phyloP scores from a whole-genome alignment of 2,329 filamentous ascomycete genomes.

The Botrytis squamosa region DNA sequence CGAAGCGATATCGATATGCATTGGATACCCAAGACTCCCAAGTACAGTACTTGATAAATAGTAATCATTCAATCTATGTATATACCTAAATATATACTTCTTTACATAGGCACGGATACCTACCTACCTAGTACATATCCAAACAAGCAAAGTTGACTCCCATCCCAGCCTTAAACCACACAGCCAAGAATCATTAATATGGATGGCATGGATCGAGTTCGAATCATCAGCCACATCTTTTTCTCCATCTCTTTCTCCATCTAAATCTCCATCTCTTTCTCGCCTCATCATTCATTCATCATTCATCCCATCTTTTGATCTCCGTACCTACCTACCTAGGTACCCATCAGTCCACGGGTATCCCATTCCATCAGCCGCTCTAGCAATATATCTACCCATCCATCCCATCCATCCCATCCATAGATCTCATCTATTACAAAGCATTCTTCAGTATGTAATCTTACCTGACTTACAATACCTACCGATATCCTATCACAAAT shows the following conservation, averaged over 20 bases:
- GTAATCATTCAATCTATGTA: no score
- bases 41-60: no score
- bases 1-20: neutral
- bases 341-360: no score
- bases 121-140: neutral
- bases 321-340: neutral
- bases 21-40: no score
- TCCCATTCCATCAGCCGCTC: no score
- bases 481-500: no score
- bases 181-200: neutral
- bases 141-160: neutral
- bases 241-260: neutral
- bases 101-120: no score
- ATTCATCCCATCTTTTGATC: neutral
- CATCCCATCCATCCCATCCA: no score
- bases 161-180: neutral
- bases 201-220: neutral
- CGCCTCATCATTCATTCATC: neutral
- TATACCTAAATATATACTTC: no score
- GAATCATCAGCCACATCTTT: constrained; percentile 1
- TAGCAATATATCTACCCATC: neutral
- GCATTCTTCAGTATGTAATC: neutral
- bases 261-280: neutral
- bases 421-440: no score
- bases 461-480: no score